Conservation (phyloP, 2,329 filamentous ascomycete genomes). For the Trichophyton benhamiae region DNA sequence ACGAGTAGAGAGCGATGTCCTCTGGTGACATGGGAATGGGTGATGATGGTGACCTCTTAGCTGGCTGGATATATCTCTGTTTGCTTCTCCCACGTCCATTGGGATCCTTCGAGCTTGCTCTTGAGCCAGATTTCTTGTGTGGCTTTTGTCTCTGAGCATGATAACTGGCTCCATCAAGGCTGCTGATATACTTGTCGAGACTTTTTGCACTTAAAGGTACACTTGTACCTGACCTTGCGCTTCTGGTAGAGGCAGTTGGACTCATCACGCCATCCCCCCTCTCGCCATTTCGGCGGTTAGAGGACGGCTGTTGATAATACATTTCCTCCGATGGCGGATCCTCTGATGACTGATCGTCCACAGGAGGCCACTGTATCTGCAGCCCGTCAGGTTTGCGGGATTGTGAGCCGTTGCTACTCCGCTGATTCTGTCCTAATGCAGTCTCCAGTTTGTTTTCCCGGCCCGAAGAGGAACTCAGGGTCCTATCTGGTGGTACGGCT, state of each 20-base stretch:
- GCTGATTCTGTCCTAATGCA: conserved; percentile 43
- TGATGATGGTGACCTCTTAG: conserved; percentile 80
- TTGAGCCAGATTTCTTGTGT: conserved; percentile 38
- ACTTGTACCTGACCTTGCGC: conserved; percentile 43
- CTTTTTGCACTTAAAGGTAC: conserved; percentile 51
- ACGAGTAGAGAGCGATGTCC: conserved; percentile 45
- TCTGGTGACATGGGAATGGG: conserved; percentile 91
- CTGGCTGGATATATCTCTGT: conserved; percentile 56
- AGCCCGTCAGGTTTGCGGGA: conserved; percentile 69
- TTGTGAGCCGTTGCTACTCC: conserved; percentile 49
- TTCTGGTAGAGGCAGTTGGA: conserved; percentile 30
- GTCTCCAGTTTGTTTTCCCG: conserved; percentile 5
- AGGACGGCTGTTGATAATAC: conserved; percentile 1
- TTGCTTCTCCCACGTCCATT: conserved; percentile 48
- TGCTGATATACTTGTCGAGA: conserved; percentile 75
- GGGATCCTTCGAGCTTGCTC: conserved; percentile 53
- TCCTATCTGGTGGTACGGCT: conserved; percentile 49
- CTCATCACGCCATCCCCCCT: conserved; percentile 6
- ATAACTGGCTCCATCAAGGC: conserved; percentile 63
- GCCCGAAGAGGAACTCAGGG: not conserved
- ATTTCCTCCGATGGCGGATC: conserved; percentile 1
- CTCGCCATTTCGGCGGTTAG: conserved; percentile 4
- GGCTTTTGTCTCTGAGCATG: conserved; percentile 43
- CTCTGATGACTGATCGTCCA: not conserved
- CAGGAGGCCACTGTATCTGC: conserved; percentile 46